Evolutionary conservation across 1,139 yeast species (phyloP).

Genomic region (Yamadazyma diddensiae): DNA sequence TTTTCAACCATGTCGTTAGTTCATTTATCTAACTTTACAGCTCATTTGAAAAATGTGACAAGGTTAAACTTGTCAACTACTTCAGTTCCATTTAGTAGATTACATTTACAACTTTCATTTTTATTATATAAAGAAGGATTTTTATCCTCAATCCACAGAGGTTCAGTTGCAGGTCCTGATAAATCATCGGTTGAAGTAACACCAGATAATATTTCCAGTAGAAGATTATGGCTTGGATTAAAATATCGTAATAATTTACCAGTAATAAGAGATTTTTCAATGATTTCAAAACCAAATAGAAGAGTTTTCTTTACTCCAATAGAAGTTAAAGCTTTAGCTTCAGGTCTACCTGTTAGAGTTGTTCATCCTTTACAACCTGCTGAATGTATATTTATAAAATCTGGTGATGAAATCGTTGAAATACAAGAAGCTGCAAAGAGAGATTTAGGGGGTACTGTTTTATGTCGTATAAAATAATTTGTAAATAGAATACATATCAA

Average conservation of each 20-base stretch:
- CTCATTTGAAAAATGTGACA: constrained; percentile 86
- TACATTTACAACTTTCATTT: constrained; percentile 79
- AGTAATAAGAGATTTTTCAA: constrained; percentile 66
- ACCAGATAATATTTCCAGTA: constrained; percentile 78
- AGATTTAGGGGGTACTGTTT: constrained; percentile 70
- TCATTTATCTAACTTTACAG: constrained; percentile 77
- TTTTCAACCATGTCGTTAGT: constrained; percentile 67
- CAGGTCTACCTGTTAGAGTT: constrained; percentile 72
- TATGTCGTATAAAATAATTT: constrained; percentile 68
- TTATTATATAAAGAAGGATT: constrained; percentile 92
- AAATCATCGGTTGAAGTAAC: constrained; percentile 71
- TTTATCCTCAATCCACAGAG: constrained; percentile 78
- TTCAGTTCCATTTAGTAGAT: constrained; percentile 77
- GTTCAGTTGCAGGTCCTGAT: constrained; percentile 91
- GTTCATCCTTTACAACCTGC: constrained; percentile 87
- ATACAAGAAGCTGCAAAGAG: constrained; percentile 82
- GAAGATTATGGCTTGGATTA: constrained; percentile 89
- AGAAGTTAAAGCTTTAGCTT: constrained; percentile 70
- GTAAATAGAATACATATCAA: constrained; percentile 12
- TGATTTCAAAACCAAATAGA: constrained; percentile 85
- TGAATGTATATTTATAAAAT: constrained; percentile 72
- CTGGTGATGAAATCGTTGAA: constrained; percentile 57
- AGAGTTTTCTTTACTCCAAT: constrained; percentile 59
- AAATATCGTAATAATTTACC: constrained; percentile 82
- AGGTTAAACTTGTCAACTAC: constrained; percentile 74